Percentiles rank a stretch among this genome's conserved stretches.
phyloP scores from a whole-genome alignment of 1,284 basidiomycete species.

The Naganishia sp. region DNA sequence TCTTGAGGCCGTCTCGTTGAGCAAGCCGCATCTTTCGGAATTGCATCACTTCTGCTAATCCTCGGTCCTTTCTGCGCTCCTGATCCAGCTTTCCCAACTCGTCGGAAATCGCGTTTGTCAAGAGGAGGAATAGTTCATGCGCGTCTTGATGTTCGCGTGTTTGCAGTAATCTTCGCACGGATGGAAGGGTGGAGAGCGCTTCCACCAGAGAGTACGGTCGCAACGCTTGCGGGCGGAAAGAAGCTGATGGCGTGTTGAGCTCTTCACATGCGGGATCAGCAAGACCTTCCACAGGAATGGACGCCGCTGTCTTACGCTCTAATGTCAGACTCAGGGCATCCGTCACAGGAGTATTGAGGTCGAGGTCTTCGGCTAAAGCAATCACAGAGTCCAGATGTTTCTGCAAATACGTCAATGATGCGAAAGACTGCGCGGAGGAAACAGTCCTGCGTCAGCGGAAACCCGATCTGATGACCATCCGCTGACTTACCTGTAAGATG shows the following conservation, averaged over 20 bases:
- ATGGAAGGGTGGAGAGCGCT: conserved; percentile 64
- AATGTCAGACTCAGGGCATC: conserved; percentile 72
- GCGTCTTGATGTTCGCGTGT: conserved; percentile 92
- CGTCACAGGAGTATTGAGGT: conserved; percentile 78
- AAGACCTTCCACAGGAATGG: background rate
- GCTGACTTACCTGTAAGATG: conserved; percentile 72
- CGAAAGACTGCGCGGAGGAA: conserved; percentile 65
- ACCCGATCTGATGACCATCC: background rate
- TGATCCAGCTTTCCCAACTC: conserved; percentile 60
- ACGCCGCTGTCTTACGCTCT: conserved; percentile 57
- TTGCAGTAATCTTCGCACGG: conserved; percentile 68
- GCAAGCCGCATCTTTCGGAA: conserved; percentile 2
- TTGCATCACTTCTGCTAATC: conserved; percentile 15
- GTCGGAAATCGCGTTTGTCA: conserved; percentile 81
- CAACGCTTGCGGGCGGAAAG: conserved; percentile 60
- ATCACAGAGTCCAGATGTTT: conserved; percentile 72
- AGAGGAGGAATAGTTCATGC: conserved; percentile 88
- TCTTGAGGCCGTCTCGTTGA: background rate
- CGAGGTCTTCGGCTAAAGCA: conserved; percentile 68
- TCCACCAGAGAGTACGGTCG: conserved; percentile 70
- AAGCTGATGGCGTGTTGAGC: conserved; percentile 67
- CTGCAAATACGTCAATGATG: conserved; percentile 75
- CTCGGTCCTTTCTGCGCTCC: conserved; percentile 37
- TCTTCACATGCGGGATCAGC: conserved; percentile 53
- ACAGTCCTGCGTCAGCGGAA: conserved; percentile 9